These are phyloP conservation scores for Myrmaecium sp. DNA, from an alignment of 2,329 filamentous ascomycete genomes.

Conservation along the genomic window DNA sequence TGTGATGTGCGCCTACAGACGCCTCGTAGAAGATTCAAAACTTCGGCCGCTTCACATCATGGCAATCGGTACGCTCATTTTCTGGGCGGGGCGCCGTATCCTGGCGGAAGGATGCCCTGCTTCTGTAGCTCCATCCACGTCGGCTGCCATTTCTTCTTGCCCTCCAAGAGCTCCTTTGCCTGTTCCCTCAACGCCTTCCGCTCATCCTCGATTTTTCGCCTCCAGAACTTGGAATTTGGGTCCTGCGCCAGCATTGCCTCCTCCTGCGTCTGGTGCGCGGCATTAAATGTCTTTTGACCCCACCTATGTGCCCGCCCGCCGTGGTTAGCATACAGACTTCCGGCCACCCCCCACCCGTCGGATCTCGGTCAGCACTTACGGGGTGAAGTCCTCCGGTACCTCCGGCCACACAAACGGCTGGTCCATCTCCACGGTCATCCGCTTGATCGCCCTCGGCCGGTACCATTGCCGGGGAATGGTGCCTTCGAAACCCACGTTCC, in stretches of 20 bases:
- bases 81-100: too few species aligned
- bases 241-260: constrained; percentile 15
- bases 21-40: too few species aligned
- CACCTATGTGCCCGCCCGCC: constrained; percentile 25
- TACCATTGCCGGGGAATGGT: constrained; percentile 39
- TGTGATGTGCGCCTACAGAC: too few species aligned
- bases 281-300: constrained; percentile 44
- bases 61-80: too few species aligned
- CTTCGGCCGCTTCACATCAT: too few species aligned
- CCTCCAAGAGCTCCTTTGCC: constrained; percentile 5
- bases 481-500: too few species aligned
- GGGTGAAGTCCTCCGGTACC: constrained; percentile 41
- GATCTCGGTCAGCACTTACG: constrained; percentile 26
- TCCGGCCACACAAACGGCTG: constrained; percentile 81
- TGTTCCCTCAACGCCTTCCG: constrained; percentile 12
- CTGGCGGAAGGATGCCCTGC: too few species aligned
- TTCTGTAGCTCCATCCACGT: too few species aligned
- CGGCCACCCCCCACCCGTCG: constrained; percentile 1
- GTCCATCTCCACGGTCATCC: constrained; percentile 84
- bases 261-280: constrained; percentile 30
- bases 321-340: constrained; percentile 3
- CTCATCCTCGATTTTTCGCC: constrained; percentile 4
- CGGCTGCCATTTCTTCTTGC: constrained; percentile 22
- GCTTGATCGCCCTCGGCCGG: constrained; percentile 61
- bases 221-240: constrained; percentile 3